Base-by-base conservation (phyloP, 2,329 filamentous ascomycete genomes). In the Fusarium gaditjirri region DNA sequence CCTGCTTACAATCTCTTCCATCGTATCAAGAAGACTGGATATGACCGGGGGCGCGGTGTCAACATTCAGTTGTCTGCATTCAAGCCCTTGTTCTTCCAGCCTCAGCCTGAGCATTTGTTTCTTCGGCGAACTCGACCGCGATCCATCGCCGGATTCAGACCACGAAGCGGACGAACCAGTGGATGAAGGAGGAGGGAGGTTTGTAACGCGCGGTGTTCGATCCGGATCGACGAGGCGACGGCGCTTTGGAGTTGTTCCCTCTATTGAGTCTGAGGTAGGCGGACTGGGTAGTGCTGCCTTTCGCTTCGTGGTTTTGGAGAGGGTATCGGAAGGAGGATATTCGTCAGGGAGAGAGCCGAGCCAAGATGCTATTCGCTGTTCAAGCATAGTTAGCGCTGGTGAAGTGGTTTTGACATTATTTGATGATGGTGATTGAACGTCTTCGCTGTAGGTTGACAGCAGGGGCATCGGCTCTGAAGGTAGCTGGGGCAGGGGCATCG, bases 41-140 rank as follows among this genome's bases (percentile, higher is more conserved):
- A 52, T 44, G 5, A 33, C 44, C 4, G 44, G 23, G 6, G 68
- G 71, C 19, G 61, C 57, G 4, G 27, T 58, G 4, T 66, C 68
- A 1, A 65, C 46, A 1, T 69, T 54, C 0, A 72, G 14, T 12
- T 65, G 43, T 10, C 64, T 54, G 6, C 49, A 54, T 8, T 74
- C 71, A 4, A 74, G 31, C 3, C 71, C 72, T 33, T 35, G 31
- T 11, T 71, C 58, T 3, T 65, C 61, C 2, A 74, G 33, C 6
- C 71, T 54, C 10, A 74, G 23, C 7, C 55, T 46, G 0, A 74
- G 39, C 50, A 74, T 58, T 41, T 74, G 68, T 36, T 70, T 73
- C 47, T 73, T 74, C 0, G 68, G 72, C 5, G 71, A 74, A 13
- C 39, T 59, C 19, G 71, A 66, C 3, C 71, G 68, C 0, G 71